A percentile compares a stretch with the other conserved stretches of the same genome.
phyloP scores from a whole-genome alignment of 305 asterid genomes.

The Fraxinus angustifolia region DNA sequence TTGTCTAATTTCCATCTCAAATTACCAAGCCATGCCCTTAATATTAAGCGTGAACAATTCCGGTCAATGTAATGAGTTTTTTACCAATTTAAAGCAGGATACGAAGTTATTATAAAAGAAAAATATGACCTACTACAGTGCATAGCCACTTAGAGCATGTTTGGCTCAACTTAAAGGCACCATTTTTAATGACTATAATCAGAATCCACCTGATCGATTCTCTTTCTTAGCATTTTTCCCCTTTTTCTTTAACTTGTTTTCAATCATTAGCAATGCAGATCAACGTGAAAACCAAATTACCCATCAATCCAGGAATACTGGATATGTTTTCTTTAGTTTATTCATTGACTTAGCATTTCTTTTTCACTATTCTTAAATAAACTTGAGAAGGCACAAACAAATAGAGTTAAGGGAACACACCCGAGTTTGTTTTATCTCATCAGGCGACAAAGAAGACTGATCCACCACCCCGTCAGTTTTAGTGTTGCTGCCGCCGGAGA shows the following conservation, averaged over 20 bases:
- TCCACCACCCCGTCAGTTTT: conserved; percentile 42
- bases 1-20: background rate
- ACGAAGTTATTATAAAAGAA: background rate
- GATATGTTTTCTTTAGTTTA: background rate
- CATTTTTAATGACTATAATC: background rate
- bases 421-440: conserved; percentile 55
- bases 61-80: background rate
- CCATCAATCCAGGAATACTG: background rate
- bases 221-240: background rate
- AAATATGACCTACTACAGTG: background rate
- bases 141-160: background rate
- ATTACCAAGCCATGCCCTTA: background rate
- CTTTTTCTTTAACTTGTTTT: background rate
- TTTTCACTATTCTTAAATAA: background rate
- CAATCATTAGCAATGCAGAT: background rate
- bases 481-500: conserved; percentile 50
- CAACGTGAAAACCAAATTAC: background rate
- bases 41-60: background rate
- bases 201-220: background rate
- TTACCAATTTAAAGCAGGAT: background rate
- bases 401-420: conserved; percentile 39
- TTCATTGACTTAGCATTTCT: background rate
- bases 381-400: background rate
- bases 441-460: conserved; percentile 25
- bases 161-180: background rate